Percentiles rank a stretch among this genome's conserved stretches.
Evolutionary conservation across 805 yeast genomes (phyloP).

Genomic region (Ogataea parapolymorpha): DNA sequence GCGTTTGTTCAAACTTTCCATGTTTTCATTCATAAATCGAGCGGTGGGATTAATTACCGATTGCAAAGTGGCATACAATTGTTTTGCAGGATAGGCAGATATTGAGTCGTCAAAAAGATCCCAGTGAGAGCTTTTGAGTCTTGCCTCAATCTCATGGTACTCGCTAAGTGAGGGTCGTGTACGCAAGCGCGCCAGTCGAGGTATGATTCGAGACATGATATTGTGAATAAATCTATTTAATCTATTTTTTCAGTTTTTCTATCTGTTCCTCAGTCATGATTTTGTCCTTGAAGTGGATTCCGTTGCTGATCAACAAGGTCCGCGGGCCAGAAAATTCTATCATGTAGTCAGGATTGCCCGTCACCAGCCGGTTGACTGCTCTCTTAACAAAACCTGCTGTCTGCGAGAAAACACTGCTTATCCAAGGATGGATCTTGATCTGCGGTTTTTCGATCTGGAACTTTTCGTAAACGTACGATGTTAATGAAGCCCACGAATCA

Average conservation of each 20-base stretch:
- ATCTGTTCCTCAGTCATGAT: conserved; percentile 26
- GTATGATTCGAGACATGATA: conserved; percentile 1
- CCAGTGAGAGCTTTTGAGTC: conserved; percentile 24
- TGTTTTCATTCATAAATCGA: conserved; percentile 15
- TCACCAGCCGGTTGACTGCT: conserved; percentile 9
- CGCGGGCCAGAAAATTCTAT: conserved; percentile 32
- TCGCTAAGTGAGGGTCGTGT: conserved; percentile 7
- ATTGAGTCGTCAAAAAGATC: conserved; percentile 25
- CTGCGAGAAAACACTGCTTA: neutral
- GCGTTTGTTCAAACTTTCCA: conserved; percentile 5
- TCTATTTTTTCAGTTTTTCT: conserved; percentile 13
- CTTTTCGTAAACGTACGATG: neutral
- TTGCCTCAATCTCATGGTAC: conserved; percentile 11
- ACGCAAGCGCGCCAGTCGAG: conserved; percentile 2
- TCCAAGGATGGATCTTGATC: conserved; percentile 2
- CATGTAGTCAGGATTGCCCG: conserved; percentile 24
- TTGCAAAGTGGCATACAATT: conserved; percentile 28
- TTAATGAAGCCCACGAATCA: neutral
- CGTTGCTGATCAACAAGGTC: conserved; percentile 29
- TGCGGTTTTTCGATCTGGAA: neutral
- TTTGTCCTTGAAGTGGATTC: conserved; percentile 24
- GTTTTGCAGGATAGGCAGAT: conserved; percentile 27
- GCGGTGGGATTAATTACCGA: conserved; percentile 17
- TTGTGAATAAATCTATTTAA: neutral
- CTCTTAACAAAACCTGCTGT: conserved; percentile 3